phyloP scores from a whole-genome alignment of 768 basidiomycete species.

The Podaxis sp. region DNA sequence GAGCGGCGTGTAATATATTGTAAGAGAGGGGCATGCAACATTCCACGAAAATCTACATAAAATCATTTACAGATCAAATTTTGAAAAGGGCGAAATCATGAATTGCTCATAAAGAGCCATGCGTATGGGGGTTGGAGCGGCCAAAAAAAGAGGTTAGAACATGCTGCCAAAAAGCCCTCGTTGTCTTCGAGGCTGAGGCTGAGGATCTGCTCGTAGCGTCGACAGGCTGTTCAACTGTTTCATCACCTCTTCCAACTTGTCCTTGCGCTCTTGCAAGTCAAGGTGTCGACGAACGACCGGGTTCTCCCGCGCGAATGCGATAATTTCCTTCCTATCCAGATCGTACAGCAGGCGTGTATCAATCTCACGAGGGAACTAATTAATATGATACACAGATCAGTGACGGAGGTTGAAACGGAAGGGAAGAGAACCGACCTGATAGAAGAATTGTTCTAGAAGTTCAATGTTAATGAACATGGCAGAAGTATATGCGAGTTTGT shows the following conservation, averaged over 20 bases:
- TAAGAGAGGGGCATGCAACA: background rate
- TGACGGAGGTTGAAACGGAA: background rate
- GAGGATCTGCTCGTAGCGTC: slow-evolving; percentile 80
- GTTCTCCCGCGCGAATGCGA: slow-evolving; percentile 94
- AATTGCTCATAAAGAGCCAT: background rate
- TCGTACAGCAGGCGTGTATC: slow-evolving; percentile 92
- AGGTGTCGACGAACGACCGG: slow-evolving; percentile 84
- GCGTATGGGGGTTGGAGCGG: slow-evolving; percentile 16
- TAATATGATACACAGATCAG: slow-evolving; percentile 1
- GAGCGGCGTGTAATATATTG: slow-evolving; percentile 16
- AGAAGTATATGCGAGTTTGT: slow-evolving; percentile 94
- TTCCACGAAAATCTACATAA: slow-evolving; percentile 1
- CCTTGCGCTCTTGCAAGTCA: slow-evolving; percentile 94
- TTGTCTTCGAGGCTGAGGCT: slow-evolving; percentile 69
- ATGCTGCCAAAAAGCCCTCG: slow-evolving; percentile 79
- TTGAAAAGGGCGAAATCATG: background rate
- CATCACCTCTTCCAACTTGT: slow-evolving; percentile 97
- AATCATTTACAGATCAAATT: background rate
- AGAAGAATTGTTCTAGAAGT: slow-evolving; percentile 97
- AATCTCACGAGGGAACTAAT: slow-evolving; percentile 94
- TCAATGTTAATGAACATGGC: slow-evolving; percentile 99
- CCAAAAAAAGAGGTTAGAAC: slow-evolving; percentile 41
- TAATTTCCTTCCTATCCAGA: slow-evolving; percentile 86
- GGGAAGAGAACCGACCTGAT: slow-evolving; percentile 62
- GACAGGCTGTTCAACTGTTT: slow-evolving; percentile 92